phyloP scores from a whole-genome alignment of 1,139 yeast genomes.

The Zygosaccharomyces sapae region DNA sequence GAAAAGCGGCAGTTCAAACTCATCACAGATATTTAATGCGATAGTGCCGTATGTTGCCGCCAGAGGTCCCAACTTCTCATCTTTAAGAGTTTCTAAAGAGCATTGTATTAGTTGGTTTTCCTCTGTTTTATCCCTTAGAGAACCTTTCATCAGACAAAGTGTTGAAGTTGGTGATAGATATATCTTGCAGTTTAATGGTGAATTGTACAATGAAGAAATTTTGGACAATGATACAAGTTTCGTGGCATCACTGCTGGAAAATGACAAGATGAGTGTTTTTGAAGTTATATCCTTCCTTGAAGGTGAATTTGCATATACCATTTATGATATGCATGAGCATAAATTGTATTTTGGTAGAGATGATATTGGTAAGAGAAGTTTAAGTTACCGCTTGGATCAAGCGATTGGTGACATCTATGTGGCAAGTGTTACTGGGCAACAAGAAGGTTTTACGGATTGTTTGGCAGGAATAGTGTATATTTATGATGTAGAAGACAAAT shows the following conservation, averaged over 20 bases:
- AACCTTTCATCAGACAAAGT: constrained; percentile 78
- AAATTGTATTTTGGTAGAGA: constrained; percentile 78
- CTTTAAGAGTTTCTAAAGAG: constrained; percentile 18
- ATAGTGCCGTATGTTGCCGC: constrained; percentile 44
- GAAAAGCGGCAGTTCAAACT: constrained; percentile 19
- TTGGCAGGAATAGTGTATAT: constrained; percentile 46
- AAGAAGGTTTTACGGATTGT: constrained; percentile 48
- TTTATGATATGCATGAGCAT: constrained; percentile 41
- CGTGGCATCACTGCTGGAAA: constrained; percentile 35
- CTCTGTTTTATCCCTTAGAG: constrained; percentile 74
- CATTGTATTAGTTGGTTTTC: constrained; percentile 37
- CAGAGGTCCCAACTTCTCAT: constrained; percentile 55
- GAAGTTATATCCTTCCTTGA: constrained; percentile 41
- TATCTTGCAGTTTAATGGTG: constrained; percentile 79
- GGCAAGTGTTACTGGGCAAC: constrained; percentile 41
- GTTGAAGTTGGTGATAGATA: constrained; percentile 37
- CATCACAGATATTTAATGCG: constrained; percentile 24
- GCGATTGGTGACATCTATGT: constrained; percentile 39
- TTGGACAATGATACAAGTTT: constrained; percentile 49
- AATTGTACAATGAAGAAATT: constrained; percentile 62
- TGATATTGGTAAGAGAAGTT: constrained; percentile 71
- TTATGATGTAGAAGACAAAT: constrained; percentile 35
- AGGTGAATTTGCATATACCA: constrained; percentile 80
- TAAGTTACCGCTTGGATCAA: constrained; percentile 43
- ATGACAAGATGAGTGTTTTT: constrained; percentile 33